Conservation (phyloP, 2,329 filamentous ascomycete species). For the Colletotrichum navitas region DNA sequence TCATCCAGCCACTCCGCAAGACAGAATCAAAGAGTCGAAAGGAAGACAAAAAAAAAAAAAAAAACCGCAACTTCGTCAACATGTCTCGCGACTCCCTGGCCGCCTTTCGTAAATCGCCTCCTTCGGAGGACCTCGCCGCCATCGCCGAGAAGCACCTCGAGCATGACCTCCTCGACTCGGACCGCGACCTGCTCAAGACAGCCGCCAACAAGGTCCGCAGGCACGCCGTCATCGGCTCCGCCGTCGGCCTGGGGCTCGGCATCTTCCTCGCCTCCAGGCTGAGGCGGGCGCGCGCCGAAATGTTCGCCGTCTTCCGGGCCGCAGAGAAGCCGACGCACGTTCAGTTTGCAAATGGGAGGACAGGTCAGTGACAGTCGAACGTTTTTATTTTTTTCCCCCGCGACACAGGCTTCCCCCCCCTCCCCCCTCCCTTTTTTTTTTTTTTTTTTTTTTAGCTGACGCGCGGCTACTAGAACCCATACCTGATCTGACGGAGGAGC, state of each 20-base stretch:
- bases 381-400: too few relatives aligned
- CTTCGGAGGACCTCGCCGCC: slow-evolving; percentile 62
- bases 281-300: slow-evolving; percentile 65
- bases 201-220: slow-evolving; percentile 68
- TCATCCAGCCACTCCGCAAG: too few relatives aligned
- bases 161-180: slow-evolving; percentile 64
- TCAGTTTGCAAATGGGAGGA: slow-evolving; percentile 71
- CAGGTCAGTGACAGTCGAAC: slow-evolving; percentile 54
- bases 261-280: slow-evolving; percentile 69
- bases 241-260: slow-evolving; percentile 71
- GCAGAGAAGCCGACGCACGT: slow-evolving; percentile 72
- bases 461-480: slow-evolving; percentile 61
- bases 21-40: not conserved
- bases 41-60: not conserved
- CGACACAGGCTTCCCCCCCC: too few relatives aligned
- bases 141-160: slow-evolving; percentile 71
- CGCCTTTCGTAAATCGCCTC: slow-evolving; percentile 50
- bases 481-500: slow-evolving; percentile 69
- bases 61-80: not conserved
- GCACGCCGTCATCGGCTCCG: slow-evolving; percentile 69
- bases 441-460: not conserved
- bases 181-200: slow-evolving; percentile 68
- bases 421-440: too few relatives aligned
- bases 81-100: slow-evolving; percentile 48
- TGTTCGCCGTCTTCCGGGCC: slow-evolving; percentile 72